A percentile compares a stretch with the other conserved stretches of the same genome.
Conservation (phyloP, 331 rosid species). For the Rosa hybrid region DNA sequence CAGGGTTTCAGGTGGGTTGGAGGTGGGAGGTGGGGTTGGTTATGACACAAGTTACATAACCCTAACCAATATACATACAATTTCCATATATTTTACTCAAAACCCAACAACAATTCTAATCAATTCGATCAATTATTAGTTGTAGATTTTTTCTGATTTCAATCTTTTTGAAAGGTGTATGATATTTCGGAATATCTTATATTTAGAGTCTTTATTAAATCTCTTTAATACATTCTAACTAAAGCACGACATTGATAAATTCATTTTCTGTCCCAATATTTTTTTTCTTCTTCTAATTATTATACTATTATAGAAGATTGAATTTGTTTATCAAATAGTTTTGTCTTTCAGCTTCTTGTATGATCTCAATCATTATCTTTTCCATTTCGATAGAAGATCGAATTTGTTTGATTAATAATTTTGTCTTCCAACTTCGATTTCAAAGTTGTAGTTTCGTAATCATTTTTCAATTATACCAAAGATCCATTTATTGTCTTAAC, state of each 20-base stretch:
- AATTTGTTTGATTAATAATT: no score
- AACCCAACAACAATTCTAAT: background rate
- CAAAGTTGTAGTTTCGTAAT: background rate
- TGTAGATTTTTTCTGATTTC: background rate
- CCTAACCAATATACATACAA: background rate
- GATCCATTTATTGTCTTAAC: background rate
- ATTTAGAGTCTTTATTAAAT: background rate
- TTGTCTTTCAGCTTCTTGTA: no score
- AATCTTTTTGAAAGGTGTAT: background rate
- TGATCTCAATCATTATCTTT: no score
- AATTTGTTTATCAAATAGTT: no score
- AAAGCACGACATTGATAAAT: background rate
- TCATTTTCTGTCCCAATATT: no score
- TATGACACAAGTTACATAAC: constrained; percentile 3
- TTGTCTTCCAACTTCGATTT: no score
- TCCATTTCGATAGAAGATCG: no score
- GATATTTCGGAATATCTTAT: background rate
- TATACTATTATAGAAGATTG: no score
- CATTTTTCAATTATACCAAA: no score
- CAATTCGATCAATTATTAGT: background rate
- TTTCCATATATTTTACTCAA: background rate
- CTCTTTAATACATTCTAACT: background rate
- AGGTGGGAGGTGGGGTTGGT: constrained; percentile 8
- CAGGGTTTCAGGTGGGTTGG: constrained; percentile 4
- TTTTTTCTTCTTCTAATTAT: no score